Base-by-base conservation (phyloP, 257 asterid genomes). In the Lantana camara region DNA sequence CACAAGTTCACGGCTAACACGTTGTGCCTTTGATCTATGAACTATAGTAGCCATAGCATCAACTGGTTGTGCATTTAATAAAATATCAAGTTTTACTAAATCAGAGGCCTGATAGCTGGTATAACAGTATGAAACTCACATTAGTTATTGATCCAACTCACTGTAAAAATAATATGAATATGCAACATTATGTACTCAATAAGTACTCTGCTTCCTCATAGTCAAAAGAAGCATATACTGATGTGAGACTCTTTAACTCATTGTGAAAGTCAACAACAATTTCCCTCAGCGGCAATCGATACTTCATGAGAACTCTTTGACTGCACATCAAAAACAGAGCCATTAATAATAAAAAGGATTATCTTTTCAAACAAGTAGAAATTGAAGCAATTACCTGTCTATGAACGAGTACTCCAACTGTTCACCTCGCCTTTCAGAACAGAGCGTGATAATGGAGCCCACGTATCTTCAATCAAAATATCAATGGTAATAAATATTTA, bases 41-140 rank as follows among this genome's bases (percentile, higher is more conserved):
- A 90, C 85, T 71, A 93, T 90, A 62, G 96, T 81, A 22, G 97
- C 96, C 98, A 93, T 87, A 59, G 97, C 97, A 87, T 93, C 99
- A 69, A 93, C 97, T 22, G 97, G 83, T 78, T 90, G 96, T 37
- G 86, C 92, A 67, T 93, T 93, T 67, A 90, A 78, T 56, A 93
- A 83, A 71, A 90, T 76, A 82, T 93, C 97, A 22, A 93, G 95
- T 76, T 93, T 93, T 74, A 93, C 96, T 79, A 93, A 77, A 73
- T 90, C 99, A 2, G 99, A 78, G 55, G 76, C 81, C 81, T 87
- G 94, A 74, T 93, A 90, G 64, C 99, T 93, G 87, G 82, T 32
- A 53, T 51, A 61, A 74, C 53, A 19, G 21, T 20, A 15, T n/a
- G 9, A 13, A 20, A 27, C 20, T 51, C 34, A 45, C 7, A 52